These are phyloP conservation scores for Lactarius sanguifluus DNA, from an alignment of 768 basidiomycete species.

Conservation along the genomic window DNA sequence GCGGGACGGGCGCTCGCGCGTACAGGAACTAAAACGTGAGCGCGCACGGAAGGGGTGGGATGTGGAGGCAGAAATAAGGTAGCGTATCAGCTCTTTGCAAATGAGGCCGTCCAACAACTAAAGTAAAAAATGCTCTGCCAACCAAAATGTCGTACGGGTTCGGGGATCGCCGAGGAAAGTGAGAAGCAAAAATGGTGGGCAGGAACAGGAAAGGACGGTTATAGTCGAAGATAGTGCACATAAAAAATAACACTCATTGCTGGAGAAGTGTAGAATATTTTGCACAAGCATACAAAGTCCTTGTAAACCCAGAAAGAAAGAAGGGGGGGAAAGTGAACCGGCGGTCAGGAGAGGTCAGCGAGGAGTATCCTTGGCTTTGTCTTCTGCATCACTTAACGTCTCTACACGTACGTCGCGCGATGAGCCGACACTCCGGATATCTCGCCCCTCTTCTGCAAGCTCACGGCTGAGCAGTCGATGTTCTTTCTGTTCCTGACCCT, in stretches of 20 bases:
- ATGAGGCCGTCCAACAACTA: conserved; percentile 22
- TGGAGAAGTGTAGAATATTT: conserved; percentile 26
- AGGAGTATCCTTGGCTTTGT: conserved; percentile 32
- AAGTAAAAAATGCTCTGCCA: conserved; percentile 21
- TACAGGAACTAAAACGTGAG: conserved; percentile 13
- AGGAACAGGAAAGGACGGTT: conserved; percentile 12
- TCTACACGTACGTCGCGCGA: conserved; percentile 80
- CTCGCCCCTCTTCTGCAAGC: conserved; percentile 86
- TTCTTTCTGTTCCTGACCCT: conserved; percentile 40
- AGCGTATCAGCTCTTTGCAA: conserved; percentile 22
- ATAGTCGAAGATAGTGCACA: conserved; percentile 26
- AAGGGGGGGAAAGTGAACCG: not conserved
- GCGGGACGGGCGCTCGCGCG: not conserved
- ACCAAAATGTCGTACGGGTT: conserved; percentile 7
- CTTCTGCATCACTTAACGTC: conserved; percentile 54
- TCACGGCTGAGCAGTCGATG: conserved; percentile 61
- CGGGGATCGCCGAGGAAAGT: conserved; percentile 9
- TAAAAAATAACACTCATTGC: conserved; percentile 27
- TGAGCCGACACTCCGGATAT: conserved; percentile 79
- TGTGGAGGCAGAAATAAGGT: conserved; percentile 13
- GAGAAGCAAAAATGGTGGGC: conserved; percentile 10
- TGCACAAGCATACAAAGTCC: conserved; percentile 28
- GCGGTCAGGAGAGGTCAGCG: conserved; percentile 10
- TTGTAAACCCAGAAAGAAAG: conserved; percentile 25
- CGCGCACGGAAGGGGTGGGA: not conserved